Evolutionary conservation across 2,329 filamentous ascomycete species (phyloP).

Genomic region (Apiospora koreana): DNA sequence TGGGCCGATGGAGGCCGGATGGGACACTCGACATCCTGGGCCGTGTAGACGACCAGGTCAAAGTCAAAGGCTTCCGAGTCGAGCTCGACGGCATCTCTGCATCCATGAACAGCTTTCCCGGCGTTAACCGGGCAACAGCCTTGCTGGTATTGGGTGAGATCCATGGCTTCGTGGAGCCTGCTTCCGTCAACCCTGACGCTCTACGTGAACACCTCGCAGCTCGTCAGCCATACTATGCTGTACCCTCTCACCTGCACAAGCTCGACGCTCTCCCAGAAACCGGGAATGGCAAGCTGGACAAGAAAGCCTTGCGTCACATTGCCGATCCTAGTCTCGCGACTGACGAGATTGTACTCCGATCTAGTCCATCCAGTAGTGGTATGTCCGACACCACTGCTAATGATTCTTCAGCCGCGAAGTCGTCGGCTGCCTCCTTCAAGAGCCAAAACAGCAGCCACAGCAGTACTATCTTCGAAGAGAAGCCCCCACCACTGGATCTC

Average conservation of each 20-base stretch:
- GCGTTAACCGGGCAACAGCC: conserved; percentile 12
- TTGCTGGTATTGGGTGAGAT: conserved; percentile 15
- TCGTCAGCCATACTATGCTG: conserved; percentile 56
- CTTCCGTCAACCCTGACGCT: conserved; percentile 19
- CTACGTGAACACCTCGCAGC: conserved; percentile 42
- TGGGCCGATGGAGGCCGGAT: conserved; percentile 54
- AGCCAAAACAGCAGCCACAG: conserved; percentile 2
- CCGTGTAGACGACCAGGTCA: conserved; percentile 62
- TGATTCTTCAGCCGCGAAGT: not conserved
- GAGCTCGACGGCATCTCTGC: conserved; percentile 59
- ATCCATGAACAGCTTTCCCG: conserved; percentile 45
- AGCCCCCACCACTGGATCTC: conserved; percentile 7
- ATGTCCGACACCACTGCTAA: conserved; percentile 10
- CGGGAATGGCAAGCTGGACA: conserved; percentile 58
- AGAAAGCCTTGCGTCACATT: conserved; percentile 42
- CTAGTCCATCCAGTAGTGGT: conserved; percentile 7
- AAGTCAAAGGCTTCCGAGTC: conserved; percentile 63
- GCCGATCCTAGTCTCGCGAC: conserved; percentile 23
- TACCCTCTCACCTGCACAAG: conserved; percentile 47
- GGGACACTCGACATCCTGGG: conserved; percentile 57
- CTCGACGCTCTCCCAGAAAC: conserved; percentile 50
- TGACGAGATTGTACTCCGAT: conserved; percentile 9
- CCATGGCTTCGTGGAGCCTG: conserved; percentile 16
- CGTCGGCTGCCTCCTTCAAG: not conserved
- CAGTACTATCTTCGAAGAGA: too few species aligned